Conservation (phyloP, 495 filamentous ascomycete genomes). For the Neurospora tetraspora region DNA sequence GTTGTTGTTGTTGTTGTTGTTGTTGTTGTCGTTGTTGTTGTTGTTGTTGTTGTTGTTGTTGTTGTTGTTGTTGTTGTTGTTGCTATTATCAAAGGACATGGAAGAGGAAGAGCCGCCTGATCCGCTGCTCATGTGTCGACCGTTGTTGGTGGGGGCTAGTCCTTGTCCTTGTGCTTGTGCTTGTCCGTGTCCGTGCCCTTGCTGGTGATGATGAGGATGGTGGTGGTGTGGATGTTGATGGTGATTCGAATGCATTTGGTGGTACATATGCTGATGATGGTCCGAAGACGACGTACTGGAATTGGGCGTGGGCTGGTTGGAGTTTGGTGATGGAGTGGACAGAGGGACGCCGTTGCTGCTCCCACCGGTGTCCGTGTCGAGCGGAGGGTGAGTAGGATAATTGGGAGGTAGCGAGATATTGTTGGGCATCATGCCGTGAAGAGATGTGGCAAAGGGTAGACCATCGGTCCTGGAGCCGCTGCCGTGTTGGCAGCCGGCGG, state of each 20-base stretch:
- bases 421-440: constrained; percentile 21
- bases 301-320: constrained; percentile 41
- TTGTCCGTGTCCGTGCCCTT: constrained; percentile 15
- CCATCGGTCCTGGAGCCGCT: not conserved
- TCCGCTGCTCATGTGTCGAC: constrained; percentile 19
- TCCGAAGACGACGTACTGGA: constrained; percentile 38
- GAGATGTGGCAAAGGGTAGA: constrained; percentile 12
- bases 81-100: not conserved
- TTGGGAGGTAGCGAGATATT: constrained; percentile 13
- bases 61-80: not conserved
- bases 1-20: not conserved
- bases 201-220: constrained; percentile 30
- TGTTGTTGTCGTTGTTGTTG: too few species aligned
- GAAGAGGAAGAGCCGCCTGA: not conserved
- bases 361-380: constrained; percentile 11
- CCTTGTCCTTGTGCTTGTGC: constrained; percentile 19
- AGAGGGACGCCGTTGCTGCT: constrained; percentile 29
- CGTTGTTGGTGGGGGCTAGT: constrained; percentile 22
- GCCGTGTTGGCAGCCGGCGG: constrained; percentile 21
- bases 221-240: constrained; percentile 34
- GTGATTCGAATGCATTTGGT: constrained; percentile 11
- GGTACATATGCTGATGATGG: constrained; percentile 18
- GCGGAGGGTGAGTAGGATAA: constrained; percentile 1
- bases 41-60: not conserved
- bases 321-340: constrained; percentile 26